These are phyloP conservation scores for Vinca major DNA, from an alignment of 305 asterid genomes.

Conservation along the genomic window DNA sequence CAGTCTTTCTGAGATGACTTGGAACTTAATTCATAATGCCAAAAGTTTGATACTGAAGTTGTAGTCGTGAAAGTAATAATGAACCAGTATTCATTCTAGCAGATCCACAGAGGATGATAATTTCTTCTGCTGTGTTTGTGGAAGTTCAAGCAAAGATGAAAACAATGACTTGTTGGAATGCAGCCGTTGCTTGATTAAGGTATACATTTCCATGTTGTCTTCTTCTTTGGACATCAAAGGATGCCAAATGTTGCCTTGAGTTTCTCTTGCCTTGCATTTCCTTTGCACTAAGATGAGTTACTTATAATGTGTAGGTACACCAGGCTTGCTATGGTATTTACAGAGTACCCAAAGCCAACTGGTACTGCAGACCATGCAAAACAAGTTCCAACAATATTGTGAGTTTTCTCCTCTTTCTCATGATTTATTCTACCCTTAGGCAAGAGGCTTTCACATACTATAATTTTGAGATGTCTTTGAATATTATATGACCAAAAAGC, in stretches of 20 bases:
- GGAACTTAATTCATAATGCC: not conserved
- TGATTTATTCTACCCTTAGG: not conserved
- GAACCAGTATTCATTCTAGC: constrained; percentile 5
- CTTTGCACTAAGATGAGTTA: constrained; percentile 1
- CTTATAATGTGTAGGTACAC: constrained; percentile 21
- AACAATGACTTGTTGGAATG: constrained; percentile 29
- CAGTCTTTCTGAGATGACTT: constrained; percentile 4
- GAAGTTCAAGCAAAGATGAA: constrained; percentile 34
- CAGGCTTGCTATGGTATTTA: constrained; percentile 32
- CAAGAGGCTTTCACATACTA: not conserved
- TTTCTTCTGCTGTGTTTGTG: constrained; percentile 31
- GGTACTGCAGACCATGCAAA: constrained; percentile 30
- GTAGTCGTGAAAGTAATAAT: not conserved
- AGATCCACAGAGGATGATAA: constrained; percentile 31
- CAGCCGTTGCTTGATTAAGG: constrained; percentile 38
- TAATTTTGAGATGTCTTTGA: too few relatives aligned
- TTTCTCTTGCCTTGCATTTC: constrained; percentile 7
- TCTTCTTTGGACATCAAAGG: constrained; percentile 6
- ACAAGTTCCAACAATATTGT: constrained; percentile 21
- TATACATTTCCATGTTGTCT: constrained; percentile 14
- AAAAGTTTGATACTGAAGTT: not conserved
- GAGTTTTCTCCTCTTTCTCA: constrained; percentile 10
- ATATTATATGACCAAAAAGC: too few relatives aligned
- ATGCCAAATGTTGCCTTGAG: not conserved
- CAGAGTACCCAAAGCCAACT: constrained; percentile 21